Evolutionary conservation across 2,329 filamentous ascomycete species (phyloP).

Genomic region (Xylariaceae sp.): DNA sequence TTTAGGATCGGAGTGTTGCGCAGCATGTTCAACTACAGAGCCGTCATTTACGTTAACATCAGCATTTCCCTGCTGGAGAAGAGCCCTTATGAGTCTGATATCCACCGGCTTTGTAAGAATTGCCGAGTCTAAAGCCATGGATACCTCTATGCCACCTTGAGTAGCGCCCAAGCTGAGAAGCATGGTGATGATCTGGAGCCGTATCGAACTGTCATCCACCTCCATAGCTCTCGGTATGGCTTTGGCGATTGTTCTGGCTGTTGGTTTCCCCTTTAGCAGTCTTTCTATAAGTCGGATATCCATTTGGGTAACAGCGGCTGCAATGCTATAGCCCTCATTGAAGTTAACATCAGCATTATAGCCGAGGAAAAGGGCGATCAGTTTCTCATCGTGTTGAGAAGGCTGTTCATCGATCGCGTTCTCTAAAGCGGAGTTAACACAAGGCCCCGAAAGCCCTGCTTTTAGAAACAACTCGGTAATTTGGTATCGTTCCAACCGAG

Average conservation of each 20-base stretch:
- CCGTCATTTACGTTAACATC: constrained; percentile 59
- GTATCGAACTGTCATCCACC: constrained; percentile 47
- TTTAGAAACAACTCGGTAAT: constrained; percentile 58
- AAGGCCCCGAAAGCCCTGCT: constrained; percentile 53
- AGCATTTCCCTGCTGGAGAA: constrained; percentile 58
- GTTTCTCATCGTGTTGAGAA: constrained; percentile 53
- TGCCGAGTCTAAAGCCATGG: constrained; percentile 49
- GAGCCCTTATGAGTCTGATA: constrained; percentile 52
- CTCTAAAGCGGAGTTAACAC: constrained; percentile 57
- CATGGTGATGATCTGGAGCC: constrained; percentile 54
- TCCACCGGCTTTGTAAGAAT: constrained; percentile 56
- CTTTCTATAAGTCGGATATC: constrained; percentile 54
- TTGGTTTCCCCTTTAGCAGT: constrained; percentile 52
- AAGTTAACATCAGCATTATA: constrained; percentile 61
- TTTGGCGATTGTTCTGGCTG: constrained; percentile 53
- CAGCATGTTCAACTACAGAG: constrained; percentile 45
- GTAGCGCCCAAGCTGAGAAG: constrained; percentile 54
- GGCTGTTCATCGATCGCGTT: constrained; percentile 57
- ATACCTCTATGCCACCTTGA: constrained; percentile 50
- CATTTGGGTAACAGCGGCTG: constrained; percentile 54
- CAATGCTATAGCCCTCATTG: constrained; percentile 56
- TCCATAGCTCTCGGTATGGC: constrained; percentile 56
- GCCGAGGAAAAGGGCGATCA: constrained; percentile 59
- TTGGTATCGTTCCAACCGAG: constrained; percentile 50
- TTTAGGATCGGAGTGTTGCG: constrained; percentile 53